phyloP scores from a whole-genome alignment of 2,329 filamentous ascomycete genomes.

The Aspergillus thermomutatus region DNA sequence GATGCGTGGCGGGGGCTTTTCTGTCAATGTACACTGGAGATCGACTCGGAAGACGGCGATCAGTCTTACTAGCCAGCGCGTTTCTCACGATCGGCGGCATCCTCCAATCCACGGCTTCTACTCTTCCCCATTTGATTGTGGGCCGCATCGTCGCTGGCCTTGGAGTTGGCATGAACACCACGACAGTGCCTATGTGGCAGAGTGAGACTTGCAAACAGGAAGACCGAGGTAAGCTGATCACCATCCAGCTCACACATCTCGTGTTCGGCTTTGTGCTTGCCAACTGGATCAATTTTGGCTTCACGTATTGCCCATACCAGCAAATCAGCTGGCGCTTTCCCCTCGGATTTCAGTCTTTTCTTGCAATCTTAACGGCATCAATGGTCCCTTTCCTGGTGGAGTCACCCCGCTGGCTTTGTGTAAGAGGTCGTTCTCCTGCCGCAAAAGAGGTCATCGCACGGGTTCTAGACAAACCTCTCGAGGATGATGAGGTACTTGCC shows the following conservation, averaged over 20 bases:
- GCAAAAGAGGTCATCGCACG: too few relatives aligned
- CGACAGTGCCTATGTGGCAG: slow-evolving; percentile 29
- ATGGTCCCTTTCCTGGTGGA: slow-evolving; percentile 29
- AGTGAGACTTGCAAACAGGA: slow-evolving; percentile 37
- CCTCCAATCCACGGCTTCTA: slow-evolving; percentile 25
- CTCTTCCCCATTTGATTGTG: slow-evolving; percentile 31
- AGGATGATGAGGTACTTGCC: slow-evolving; percentile 1
- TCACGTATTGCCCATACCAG: slow-evolving; percentile 32
- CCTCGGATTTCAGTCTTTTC: slow-evolving; percentile 33
- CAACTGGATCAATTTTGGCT: slow-evolving; percentile 42
- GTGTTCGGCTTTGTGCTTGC: slow-evolving; percentile 31
- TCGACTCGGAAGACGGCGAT: background rate
- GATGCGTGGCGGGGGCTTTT: slow-evolving; percentile 13
- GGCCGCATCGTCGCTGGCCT: slow-evolving; percentile 44
- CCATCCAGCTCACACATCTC: slow-evolving; percentile 32
- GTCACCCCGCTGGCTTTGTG: slow-evolving; percentile 18
- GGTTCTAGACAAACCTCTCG: too few relatives aligned
- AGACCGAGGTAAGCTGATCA: slow-evolving; percentile 38
- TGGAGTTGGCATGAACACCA: slow-evolving; percentile 41
- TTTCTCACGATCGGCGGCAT: slow-evolving; percentile 25
- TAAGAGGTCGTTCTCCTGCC: background rate
- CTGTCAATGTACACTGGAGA: too few relatives aligned
- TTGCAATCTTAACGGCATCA: slow-evolving; percentile 31
- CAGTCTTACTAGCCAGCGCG: slow-evolving; percentile 12
- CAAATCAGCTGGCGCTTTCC: slow-evolving; percentile 21